Percentiles rank a stretch among this genome's conserved stretches.
Conservation (phyloP, 2,329 filamentous ascomycete species). For the Trichoderma lentiforme region DNA sequence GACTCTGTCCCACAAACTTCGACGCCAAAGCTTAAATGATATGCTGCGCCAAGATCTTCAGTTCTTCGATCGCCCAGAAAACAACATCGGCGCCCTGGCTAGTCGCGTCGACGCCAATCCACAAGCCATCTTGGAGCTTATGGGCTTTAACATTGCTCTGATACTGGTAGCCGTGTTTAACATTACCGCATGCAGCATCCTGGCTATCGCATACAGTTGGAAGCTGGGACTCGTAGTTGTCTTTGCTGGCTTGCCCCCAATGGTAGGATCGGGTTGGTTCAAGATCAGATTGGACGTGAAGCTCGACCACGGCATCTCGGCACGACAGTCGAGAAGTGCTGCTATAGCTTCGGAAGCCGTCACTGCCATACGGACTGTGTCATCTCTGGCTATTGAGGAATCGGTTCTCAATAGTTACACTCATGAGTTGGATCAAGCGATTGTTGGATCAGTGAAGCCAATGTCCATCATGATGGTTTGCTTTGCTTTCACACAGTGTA, state of each 20-base stretch:
- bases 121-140: slow-evolving; percentile 40
- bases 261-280: slow-evolving; percentile 37
- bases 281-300: slow-evolving; percentile 40
- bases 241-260: slow-evolving; percentile 38
- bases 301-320: slow-evolving; percentile 37
- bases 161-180: slow-evolving; percentile 39
- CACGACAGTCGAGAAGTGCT: slow-evolving; percentile 36
- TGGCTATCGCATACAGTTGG: slow-evolving; percentile 46
- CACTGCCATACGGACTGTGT: slow-evolving; percentile 40
- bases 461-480: slow-evolving; percentile 35
- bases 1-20: slow-evolving; percentile 30
- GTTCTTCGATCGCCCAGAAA: slow-evolving; percentile 42
- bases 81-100: slow-evolving; percentile 37
- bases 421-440: slow-evolving; percentile 30
- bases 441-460: slow-evolving; percentile 30
- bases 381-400: slow-evolving; percentile 41
- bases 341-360: slow-evolving; percentile 44
- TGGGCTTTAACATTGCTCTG: slow-evolving; percentile 41
- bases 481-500: slow-evolving; percentile 37
- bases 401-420: slow-evolving; percentile 31
- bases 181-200: slow-evolving; percentile 36
- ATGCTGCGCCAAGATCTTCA: slow-evolving; percentile 41
- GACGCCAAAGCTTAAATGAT: slow-evolving; percentile 27
- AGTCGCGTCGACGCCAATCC: slow-evolving; percentile 37
- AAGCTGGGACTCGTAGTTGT: slow-evolving; percentile 49